Conservation (phyloP, 1,284 basidiomycete genomes). For the Phellopilus nigrolimitatus region DNA sequence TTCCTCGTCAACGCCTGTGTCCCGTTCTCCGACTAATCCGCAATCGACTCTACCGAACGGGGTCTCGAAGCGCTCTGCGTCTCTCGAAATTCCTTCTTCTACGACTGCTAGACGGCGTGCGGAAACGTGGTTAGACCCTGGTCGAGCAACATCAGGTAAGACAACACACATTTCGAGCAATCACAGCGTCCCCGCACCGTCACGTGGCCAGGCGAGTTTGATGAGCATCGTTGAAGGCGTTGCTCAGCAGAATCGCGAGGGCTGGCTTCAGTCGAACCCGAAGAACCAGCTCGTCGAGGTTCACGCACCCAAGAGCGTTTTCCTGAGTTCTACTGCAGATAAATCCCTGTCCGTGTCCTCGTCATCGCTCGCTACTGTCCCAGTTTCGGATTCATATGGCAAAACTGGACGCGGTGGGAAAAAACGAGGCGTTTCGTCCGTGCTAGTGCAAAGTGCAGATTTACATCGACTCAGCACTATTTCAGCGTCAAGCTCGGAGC, state of each 20-base stretch:
- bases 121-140: slow-evolving; percentile 1
- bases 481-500: slow-evolving; percentile 15
- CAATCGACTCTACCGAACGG: slow-evolving; percentile 3
- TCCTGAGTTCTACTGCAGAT: not conserved
- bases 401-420: not conserved
- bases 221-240: slow-evolving; percentile 68
- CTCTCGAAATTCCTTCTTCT: slow-evolving; percentile 4
- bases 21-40: slow-evolving; percentile 9
- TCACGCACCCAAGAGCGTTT: slow-evolving; percentile 18
- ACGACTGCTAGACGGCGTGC: not conserved
- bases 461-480: slow-evolving; percentile 6
- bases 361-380: not conserved
- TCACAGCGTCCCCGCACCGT: not conserved
- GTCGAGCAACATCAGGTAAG: not conserved
- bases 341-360: not conserved
- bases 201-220: slow-evolving; percentile 36
- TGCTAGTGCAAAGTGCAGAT: not conserved
- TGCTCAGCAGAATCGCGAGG: slow-evolving; percentile 36
- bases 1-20: slow-evolving; percentile 1
- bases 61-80: not conserved
- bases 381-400: not conserved
- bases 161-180: not conserved
- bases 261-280: slow-evolving; percentile 27
- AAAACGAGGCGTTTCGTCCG: not conserved
- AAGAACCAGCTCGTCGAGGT: slow-evolving; percentile 27